phyloP scores from a whole-genome alignment of 805 yeast species.

The Candida wancherniae region DNA sequence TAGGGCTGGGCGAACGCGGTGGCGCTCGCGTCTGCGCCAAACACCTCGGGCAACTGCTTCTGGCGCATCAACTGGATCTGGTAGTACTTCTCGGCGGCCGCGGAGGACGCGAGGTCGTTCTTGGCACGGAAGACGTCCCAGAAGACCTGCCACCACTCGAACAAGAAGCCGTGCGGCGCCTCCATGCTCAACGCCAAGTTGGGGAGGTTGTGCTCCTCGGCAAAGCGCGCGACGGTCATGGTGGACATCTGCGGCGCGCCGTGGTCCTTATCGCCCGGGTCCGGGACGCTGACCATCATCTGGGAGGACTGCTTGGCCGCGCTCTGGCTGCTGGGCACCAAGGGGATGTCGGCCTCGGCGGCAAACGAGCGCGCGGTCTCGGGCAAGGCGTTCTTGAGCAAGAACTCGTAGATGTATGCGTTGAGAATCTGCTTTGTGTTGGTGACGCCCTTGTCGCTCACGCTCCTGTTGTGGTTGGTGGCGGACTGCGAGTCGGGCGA shows the following conservation, averaged over 20 bases:
- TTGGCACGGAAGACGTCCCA: conserved; percentile 91
- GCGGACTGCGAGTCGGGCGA: conserved; percentile 5
- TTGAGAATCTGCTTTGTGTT: conserved; percentile 60
- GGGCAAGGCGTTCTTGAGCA: conserved; percentile 65
- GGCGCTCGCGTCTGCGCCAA: conserved; percentile 3
- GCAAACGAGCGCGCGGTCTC: conserved; percentile 71
- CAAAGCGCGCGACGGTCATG: conserved; percentile 20
- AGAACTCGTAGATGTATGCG: conserved; percentile 82
- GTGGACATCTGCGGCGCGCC: conserved; percentile 23
- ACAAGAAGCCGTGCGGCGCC: conserved; percentile 80
- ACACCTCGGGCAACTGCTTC: conserved; percentile 43
- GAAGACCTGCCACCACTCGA: conserved; percentile 95
- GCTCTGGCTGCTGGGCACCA: conserved; percentile 11
- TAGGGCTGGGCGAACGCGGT: too few relatives aligned
- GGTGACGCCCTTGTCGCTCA: conserved; percentile 43
- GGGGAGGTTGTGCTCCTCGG: conserved; percentile 43
- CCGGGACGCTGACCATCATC: conserved; percentile 8
- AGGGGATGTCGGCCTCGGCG: conserved; percentile 69
- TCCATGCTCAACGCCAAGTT: conserved; percentile 57
- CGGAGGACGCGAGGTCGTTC: conserved; percentile 25
- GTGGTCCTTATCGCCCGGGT: conserved; percentile 3
- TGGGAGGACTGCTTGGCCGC: conserved; percentile 20
- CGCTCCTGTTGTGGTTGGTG: conserved; percentile 13
- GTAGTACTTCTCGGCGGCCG: conserved; percentile 60
- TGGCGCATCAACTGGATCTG: conserved; percentile 58